Conservation (phyloP, 2,329 filamentous ascomycete species). For the Aspergillus flavus region DNA sequence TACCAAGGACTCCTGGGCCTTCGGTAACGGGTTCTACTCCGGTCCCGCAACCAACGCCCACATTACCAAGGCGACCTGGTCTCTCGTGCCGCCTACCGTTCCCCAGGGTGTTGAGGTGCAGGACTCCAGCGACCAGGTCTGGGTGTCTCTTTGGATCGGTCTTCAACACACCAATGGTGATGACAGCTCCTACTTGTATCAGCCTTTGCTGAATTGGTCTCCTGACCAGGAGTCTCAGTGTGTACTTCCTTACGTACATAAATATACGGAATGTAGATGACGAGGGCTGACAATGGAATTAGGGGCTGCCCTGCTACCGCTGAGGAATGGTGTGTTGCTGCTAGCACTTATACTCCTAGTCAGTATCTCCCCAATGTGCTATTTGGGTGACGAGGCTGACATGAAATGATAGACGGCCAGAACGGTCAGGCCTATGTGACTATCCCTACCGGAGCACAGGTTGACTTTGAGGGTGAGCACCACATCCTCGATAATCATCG, state of each 20-base stretch:
- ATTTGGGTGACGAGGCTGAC: neutral
- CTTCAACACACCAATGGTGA: slow-evolving; percentile 15
- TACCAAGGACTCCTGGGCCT: slow-evolving; percentile 17
- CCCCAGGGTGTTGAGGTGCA: slow-evolving; percentile 10
- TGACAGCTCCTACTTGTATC: slow-evolving; percentile 16
- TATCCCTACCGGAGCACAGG: slow-evolving; percentile 13
- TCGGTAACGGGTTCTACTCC: slow-evolving; percentile 23
- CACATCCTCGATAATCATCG: too few species aligned
- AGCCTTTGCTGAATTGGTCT: slow-evolving; percentile 24
- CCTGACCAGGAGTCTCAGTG: slow-evolving; percentile 23
- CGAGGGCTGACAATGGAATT: neutral
- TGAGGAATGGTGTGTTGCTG: slow-evolving; percentile 23
- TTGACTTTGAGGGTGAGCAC: slow-evolving; percentile 22
- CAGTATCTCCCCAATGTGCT: neutral
- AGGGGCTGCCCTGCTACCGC: slow-evolving; percentile 19
- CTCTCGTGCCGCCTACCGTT: slow-evolving; percentile 18
- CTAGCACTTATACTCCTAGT: slow-evolving; percentile 23
- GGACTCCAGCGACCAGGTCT: slow-evolving; percentile 14
- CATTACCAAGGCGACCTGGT: slow-evolving; percentile 24
- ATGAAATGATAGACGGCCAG: slow-evolving; percentile 13
- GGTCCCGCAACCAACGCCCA: slow-evolving; percentile 19
- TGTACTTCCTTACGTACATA: neutral
- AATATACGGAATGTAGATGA: neutral
- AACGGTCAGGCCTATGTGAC: slow-evolving; percentile 20
- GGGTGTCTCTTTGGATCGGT: slow-evolving; percentile 24